Conservation (phyloP, 2,329 filamentous ascomycete species). For the Epichloe bromicola region DNA sequence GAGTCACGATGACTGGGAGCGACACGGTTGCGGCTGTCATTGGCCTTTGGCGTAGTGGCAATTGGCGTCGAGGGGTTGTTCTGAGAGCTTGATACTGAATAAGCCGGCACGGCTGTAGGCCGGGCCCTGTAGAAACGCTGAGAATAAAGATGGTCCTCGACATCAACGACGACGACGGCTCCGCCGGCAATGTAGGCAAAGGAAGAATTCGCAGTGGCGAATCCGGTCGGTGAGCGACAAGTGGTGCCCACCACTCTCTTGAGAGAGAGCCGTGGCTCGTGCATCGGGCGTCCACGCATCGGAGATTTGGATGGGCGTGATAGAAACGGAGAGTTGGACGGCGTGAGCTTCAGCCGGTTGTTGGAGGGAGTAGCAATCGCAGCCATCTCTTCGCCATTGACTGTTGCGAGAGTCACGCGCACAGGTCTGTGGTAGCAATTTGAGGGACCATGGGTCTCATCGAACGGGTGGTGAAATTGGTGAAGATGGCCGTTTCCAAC, state of each 20-base stretch:
- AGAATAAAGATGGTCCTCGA: constrained; percentile 52
- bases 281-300: constrained; percentile 31
- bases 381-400: constrained; percentile 46
- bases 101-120: constrained; percentile 57
- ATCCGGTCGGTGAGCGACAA: constrained; percentile 69
- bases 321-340: constrained; percentile 61
- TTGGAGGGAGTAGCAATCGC: constrained; percentile 34
- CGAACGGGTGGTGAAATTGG: background rate
- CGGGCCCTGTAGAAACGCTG: constrained; percentile 88
- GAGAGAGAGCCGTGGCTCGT: constrained; percentile 54
- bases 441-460: background rate
- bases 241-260: constrained; percentile 86
- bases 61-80: constrained; percentile 37
- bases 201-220: constrained; percentile 63
- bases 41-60: constrained; percentile 42
- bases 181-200: constrained; percentile 92
- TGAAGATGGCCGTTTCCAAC: background rate
- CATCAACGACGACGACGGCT: constrained; percentile 76
- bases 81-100: constrained; percentile 42
- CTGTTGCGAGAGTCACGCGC: constrained; percentile 8
- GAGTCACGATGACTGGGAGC: constrained; percentile 36
- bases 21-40: constrained; percentile 48
- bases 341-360: constrained; percentile 55
- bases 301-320: constrained; percentile 52
- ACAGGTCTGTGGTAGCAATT: background rate